Conservation (phyloP, 192 early-diverging fungal genomes). For the Gryganskiella cystojenkinii region DNA sequence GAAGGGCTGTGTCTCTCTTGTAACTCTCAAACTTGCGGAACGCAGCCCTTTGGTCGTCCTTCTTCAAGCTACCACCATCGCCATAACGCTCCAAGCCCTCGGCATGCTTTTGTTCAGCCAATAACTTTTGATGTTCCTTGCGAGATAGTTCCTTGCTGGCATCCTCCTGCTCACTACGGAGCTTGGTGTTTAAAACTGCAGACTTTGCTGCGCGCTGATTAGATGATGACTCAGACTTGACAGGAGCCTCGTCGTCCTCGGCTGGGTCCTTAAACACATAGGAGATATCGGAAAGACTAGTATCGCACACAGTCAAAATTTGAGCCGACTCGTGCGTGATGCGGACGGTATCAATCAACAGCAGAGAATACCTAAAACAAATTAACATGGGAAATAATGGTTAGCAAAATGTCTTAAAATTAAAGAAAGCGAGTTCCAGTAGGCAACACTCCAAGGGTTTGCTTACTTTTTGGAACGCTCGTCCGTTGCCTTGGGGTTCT, state of each 20-base stretch:
- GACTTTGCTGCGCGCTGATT: conserved; percentile 63
- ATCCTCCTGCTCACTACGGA: conserved; percentile 84
- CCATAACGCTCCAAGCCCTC: conserved; percentile 87
- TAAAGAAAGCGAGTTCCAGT: not conserved
- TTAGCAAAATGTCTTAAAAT: conserved; percentile 3
- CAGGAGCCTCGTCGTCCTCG: conserved; percentile 49
- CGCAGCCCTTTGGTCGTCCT: conserved; percentile 73
- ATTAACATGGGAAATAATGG: not conserved
- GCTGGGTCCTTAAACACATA: conserved; percentile 64
- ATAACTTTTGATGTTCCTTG: conserved; percentile 88
- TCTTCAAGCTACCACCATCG: conserved; percentile 66
- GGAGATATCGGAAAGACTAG: conserved; percentile 58
- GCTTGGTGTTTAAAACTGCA: conserved; percentile 79
- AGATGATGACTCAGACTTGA: conserved; percentile 14
- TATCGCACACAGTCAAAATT: conserved; percentile 73
- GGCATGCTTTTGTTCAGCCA: conserved; percentile 77
- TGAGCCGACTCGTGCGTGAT: conserved; percentile 71
- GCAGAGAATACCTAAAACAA: conserved; percentile 76
- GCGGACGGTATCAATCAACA: conserved; percentile 85
- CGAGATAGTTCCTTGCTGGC: conserved; percentile 82
- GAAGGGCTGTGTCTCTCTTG: conserved; percentile 87
- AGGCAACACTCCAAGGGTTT: not conserved
- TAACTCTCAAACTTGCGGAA: conserved; percentile 97
- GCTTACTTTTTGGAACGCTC: conserved; percentile 72
- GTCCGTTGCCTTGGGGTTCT: conserved; percentile 78